phyloP scores from a whole-genome alignment of 345 rosid genomes.

The Populus simonii region DNA sequence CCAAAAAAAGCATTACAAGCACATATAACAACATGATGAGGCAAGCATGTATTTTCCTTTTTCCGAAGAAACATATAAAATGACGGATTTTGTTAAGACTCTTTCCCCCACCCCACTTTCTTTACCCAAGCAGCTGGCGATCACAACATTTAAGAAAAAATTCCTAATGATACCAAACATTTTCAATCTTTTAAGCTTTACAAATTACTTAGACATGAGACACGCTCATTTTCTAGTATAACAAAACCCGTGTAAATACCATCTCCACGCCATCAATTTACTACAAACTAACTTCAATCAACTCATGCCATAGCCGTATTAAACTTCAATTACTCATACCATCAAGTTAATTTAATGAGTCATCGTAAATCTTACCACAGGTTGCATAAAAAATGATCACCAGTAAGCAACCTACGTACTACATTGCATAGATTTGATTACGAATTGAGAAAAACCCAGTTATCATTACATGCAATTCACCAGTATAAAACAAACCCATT shows the following conservation, averaged over 20 bases:
- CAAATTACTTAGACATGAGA: too few relatives aligned
- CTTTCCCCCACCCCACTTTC: background rate
- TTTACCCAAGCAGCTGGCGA: background rate
- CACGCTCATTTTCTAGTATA: too few relatives aligned
- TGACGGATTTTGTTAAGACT: background rate
- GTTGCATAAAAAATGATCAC: background rate
- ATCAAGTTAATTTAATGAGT: background rate
- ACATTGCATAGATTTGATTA: too few relatives aligned
- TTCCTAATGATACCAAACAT: background rate
- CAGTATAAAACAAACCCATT: background rate
- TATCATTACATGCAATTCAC: background rate
- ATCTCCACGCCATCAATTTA: too few relatives aligned
- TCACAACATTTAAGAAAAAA: background rate
- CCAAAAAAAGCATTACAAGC: background rate
- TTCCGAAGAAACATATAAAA: background rate
- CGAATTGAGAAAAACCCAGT: background rate
- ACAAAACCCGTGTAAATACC: too few relatives aligned
- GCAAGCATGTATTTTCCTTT: background rate
- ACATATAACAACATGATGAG: background rate
- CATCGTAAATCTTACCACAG: background rate
- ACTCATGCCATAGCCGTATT: background rate
- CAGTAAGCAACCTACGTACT: background rate
- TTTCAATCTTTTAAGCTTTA: background rate
- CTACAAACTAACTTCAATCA: background rate
- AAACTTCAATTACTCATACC: background rate